Percentiles rank a stretch among this genome's conserved stretches.
These are phyloP conservation scores for Suhomyces atakaporum DNA, from an alignment of 1,139 yeast species.

Conservation along the genomic window DNA sequence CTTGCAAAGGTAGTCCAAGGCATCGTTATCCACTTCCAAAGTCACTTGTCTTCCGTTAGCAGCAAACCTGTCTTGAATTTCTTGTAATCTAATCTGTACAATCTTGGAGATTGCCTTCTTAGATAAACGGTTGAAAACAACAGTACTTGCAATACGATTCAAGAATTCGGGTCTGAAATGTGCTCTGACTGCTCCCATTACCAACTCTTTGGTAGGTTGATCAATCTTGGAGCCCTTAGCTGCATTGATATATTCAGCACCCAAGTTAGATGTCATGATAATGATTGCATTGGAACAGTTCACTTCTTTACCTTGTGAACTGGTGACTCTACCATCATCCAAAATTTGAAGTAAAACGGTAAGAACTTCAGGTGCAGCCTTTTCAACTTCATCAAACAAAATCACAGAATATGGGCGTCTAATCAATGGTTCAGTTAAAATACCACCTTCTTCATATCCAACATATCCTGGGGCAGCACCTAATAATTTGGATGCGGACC, in stretches of 20 bases:
- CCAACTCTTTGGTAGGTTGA: slow-evolving; percentile 67
- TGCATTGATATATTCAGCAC: slow-evolving; percentile 84
- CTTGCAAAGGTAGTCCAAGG: slow-evolving; percentile 76
- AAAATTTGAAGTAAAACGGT: slow-evolving; percentile 87
- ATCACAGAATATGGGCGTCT: slow-evolving; percentile 94
- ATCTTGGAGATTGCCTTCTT: slow-evolving; percentile 91
- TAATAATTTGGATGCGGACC: slow-evolving; percentile 89
- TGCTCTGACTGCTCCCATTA: slow-evolving; percentile 79
- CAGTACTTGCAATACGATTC: slow-evolving; percentile 91
- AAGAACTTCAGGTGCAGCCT: slow-evolving; percentile 98
- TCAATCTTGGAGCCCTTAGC: slow-evolving; percentile 67
- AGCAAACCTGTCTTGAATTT: slow-evolving; percentile 82
- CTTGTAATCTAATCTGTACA: slow-evolving; percentile 78
- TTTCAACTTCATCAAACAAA: slow-evolving; percentile 94
- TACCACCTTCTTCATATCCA: slow-evolving; percentile 98
- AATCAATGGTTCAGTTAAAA: slow-evolving; percentile 85
- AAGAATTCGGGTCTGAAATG: slow-evolving; percentile 98
- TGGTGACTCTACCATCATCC: slow-evolving; percentile 95
- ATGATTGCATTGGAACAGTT: slow-evolving; percentile 90
- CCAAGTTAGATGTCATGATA: slow-evolving; percentile 96
- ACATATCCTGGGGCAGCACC: slow-evolving; percentile 99
- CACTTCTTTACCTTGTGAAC: slow-evolving; percentile 90
- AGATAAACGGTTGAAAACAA: slow-evolving; percentile 88
- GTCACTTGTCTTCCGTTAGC: slow-evolving; percentile 76
- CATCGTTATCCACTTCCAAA: slow-evolving; percentile 68